These are phyloP conservation scores for Skeletonema costatum DNA, from an alignment of 108 stramenopile genomes.

Conservation along the genomic window DNA sequence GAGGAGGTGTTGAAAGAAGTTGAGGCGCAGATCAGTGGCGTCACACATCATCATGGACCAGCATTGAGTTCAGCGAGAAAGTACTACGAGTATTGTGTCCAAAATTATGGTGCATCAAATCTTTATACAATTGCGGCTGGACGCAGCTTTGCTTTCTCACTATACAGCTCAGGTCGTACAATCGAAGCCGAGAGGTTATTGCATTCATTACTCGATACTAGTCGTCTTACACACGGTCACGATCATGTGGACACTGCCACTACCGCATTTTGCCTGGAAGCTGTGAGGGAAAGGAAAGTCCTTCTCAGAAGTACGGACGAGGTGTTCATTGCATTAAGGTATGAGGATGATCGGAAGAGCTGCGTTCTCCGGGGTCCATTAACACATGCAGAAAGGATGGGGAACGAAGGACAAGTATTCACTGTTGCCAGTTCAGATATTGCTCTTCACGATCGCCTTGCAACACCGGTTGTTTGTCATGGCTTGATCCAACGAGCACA, in stretches of 20 bases:
- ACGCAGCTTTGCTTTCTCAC: too few relatives aligned
- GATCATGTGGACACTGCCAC: not conserved
- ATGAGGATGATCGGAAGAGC: not conserved
- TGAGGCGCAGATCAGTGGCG: not conserved
- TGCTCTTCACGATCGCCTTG: not conserved
- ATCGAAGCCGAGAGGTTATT: constrained; percentile 16
- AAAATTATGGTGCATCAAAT: too few relatives aligned
- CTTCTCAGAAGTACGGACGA: not conserved
- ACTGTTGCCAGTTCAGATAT: not conserved
- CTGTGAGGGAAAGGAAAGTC: too few relatives aligned
- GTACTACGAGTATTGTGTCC: not conserved
- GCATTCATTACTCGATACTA: not conserved
- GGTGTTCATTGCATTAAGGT: constrained; percentile 1
- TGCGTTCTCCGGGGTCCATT: not conserved
- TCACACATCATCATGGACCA: too few relatives aligned
- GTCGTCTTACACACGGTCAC: constrained; percentile 6
- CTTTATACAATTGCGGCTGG: too few relatives aligned
- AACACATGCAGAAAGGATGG: too few relatives aligned
- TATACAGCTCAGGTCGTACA: not conserved
- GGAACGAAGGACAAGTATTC: too few relatives aligned
- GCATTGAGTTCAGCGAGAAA: not conserved
- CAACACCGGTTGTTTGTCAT: constrained; percentile 13
- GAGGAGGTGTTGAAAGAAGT: not conserved
- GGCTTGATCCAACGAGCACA: not conserved
- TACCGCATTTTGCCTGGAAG: too few relatives aligned